Evolutionary conservation across 768 basidiomycete genomes (phyloP), one percentile per base, ranked within the genome.

Genomic region (Daedaleopsis sinensis): DNA sequence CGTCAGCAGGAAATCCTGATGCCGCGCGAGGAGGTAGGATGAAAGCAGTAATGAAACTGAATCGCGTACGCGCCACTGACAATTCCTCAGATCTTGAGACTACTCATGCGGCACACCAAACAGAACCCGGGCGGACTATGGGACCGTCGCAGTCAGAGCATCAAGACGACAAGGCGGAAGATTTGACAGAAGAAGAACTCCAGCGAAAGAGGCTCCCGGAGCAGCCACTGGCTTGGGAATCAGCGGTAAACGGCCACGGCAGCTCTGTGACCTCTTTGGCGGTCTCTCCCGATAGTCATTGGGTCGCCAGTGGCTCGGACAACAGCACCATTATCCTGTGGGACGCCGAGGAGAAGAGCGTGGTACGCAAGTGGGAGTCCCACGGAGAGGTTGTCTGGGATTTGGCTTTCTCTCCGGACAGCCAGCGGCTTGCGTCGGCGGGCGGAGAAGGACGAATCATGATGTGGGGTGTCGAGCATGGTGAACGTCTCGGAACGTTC

Each of bases 351-450:
- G 44, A 35, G 37, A 42, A 56, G 19, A 38, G 36, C 8, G 23
- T 44, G 16, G n/a, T 53, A 2, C 51, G 36, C 18, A 50, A 21
- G 35, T 55, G 61, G 50, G 49, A 53, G 12, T 65, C 52, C 5
- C 65, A 68, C 55, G 56, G 35, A 8, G 61, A 63, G 43, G 27
- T 37, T n/a, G 52, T 71, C 37, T 54, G 38, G 32, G 59, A 58
- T 1, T 55, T 69, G 37, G 55, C 60, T 1, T 71, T 68, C 62
- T 68, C 66, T 1, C 63, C 66, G 13, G 65, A 71, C 56, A 36
- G 57, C 44, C 38, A 53, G 23, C 50, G 51, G n/a, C 55, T 65
- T 36, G 61, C 55, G 11, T 62, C 61, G 9, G 61, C 55, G n/a
- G 19, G 55, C 23, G 47, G 49, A 5, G 65, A 66, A 38, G 6